Evolutionary conservation across 768 basidiomycete genomes (phyloP), one percentile per base, ranked within the genome.

Genomic region (Coprinopsis sp.): DNA sequence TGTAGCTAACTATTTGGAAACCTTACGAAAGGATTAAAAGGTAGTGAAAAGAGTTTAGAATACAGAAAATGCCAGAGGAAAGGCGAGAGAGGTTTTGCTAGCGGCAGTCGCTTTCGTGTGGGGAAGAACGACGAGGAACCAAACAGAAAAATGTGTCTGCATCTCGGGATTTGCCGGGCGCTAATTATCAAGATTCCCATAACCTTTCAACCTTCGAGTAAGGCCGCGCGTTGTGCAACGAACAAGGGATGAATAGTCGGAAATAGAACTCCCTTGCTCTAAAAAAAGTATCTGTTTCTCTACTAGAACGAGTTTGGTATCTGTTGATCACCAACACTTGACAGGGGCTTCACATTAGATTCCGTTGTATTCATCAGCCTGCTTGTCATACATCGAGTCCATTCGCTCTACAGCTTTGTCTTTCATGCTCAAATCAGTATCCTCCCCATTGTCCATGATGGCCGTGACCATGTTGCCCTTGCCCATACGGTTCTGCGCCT

Each of bases 11-110:
- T 23, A 47, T 31, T 47, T 33, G 23, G 39, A 51, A 46, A 7
- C 55, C 59, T 50, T 40, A 64, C 62, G 64, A 59, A 57, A 61
- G 48, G 56, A 66, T 66, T 64, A 64, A 56, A 59, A 46, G 57
- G 47, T 55, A 49, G 56, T 51, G 48, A 49, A 55, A 62, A 56
- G 60, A 58, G 49, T 44, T 37, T 44, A 50, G 39, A 51, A 54
- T 51, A 52, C 48, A 53, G 54, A 57, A 52, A 47, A 40, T 45
- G 49, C 31, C 18, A 49, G 28, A 30, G 33, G 34, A 30, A 40
- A 45, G 49, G 51, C 52, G 47, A 39, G 25, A 50, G 42, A 54
- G 37, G 39, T 48, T 39, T 42, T 51, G 46, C 51, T 46, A 28
- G 44, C n/a, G n/a, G 42, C 47, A 47, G 33, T 37, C 42, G n/a